Conservation (phyloP, 805 yeast genomes). For the Yarrowia keelungensis region DNA sequence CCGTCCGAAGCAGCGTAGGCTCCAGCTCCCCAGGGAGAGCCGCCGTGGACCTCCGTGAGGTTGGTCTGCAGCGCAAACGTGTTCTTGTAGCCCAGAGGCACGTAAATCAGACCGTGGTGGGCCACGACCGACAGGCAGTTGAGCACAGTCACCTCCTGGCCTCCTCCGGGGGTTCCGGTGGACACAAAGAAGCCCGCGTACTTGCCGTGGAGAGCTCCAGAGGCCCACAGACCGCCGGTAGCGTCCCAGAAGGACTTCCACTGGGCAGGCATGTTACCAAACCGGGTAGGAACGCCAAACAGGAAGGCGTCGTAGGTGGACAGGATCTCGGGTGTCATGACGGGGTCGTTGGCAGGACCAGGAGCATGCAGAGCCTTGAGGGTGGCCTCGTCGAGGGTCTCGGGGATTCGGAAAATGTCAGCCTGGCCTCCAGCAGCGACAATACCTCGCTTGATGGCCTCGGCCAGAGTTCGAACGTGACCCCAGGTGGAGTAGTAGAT, state of each 20-base stretch:
- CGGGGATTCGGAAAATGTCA: conserved; percentile 78
- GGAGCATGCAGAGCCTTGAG: conserved; percentile 72
- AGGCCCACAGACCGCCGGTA: conserved; percentile 79
- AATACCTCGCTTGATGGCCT: conserved; percentile 71
- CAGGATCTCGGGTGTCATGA: conserved; percentile 59
- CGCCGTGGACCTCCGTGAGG: conserved; percentile 76
- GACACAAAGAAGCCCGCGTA: conserved; percentile 74
- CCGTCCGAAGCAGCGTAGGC: conserved; percentile 78
- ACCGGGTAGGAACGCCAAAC: conserved; percentile 83
- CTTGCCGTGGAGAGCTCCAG: conserved; percentile 73
- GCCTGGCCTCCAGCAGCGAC: conserved; percentile 73
- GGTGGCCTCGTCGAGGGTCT: conserved; percentile 71
- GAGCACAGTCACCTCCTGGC: conserved; percentile 73
- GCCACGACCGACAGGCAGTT: conserved; percentile 63
- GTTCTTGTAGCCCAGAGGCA: conserved; percentile 76
- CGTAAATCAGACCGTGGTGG: conserved; percentile 79
- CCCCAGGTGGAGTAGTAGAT: conserved; percentile 83
- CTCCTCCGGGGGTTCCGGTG: conserved; percentile 78
- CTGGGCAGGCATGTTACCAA: conserved; percentile 77
- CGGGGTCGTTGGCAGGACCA: conserved; percentile 55
- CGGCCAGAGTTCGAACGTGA: conserved; percentile 74
- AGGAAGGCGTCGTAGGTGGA: conserved; percentile 72
- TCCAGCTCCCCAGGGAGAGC: conserved; percentile 90
- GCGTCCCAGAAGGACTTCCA: conserved; percentile 76
- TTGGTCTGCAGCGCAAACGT: conserved; percentile 62